Conservation (phyloP, 805 yeast genomes). For the Suhomyces sp. region DNA sequence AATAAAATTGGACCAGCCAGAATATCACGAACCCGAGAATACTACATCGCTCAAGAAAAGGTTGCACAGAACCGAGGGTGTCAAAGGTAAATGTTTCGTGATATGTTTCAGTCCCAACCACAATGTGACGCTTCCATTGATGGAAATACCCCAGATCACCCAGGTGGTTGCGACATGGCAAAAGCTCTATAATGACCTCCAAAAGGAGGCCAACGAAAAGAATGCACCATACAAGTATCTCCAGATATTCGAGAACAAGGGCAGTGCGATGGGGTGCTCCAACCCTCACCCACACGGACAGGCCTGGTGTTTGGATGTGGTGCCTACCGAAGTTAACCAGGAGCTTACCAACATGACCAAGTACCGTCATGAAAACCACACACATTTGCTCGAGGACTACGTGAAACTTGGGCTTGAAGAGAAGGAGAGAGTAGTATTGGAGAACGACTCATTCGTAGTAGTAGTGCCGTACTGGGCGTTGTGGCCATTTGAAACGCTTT, state of each 20-base stretch:
- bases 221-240: conserved; percentile 53
- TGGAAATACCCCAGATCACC: conserved; percentile 44
- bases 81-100: conserved; percentile 65
- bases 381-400: conserved; percentile 62
- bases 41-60: conserved; percentile 31
- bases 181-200: conserved; percentile 44
- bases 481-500: conserved; percentile 76
- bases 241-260: conserved; percentile 76
- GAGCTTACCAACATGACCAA: conserved; percentile 52
- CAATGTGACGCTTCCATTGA: conserved; percentile 60
- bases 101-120: conserved; percentile 73
- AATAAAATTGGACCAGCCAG: conserved; percentile 57
- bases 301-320: conserved; percentile 66
- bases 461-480: conserved; percentile 81
- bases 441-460: conserved; percentile 61
- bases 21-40: conserved; percentile 21
- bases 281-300: conserved; percentile 84
- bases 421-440: conserved; percentile 50
- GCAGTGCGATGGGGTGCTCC: conserved; percentile 78
- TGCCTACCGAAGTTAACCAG: conserved; percentile 64
- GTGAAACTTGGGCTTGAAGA: conserved; percentile 52
- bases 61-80: conserved; percentile 54
- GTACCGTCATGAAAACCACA: conserved; percentile 39
- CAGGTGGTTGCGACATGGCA: conserved; percentile 63
- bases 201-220: conserved; percentile 31